A percentile compares a stretch with the other conserved stretches of the same genome.
Evolutionary conservation across 495 filamentous ascomycete species (phyloP).

Genomic region (Halenospora varia): DNA sequence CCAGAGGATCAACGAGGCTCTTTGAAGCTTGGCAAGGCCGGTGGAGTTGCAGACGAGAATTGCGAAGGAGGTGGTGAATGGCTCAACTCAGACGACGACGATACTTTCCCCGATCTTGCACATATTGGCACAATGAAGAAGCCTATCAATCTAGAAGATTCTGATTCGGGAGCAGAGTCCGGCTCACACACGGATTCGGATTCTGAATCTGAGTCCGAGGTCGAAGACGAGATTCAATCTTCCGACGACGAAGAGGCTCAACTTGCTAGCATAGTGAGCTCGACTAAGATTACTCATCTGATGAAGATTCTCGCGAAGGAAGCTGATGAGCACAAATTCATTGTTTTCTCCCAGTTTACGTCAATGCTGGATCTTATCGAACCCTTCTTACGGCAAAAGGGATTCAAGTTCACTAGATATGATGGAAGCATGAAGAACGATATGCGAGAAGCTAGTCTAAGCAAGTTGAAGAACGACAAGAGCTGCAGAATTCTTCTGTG

Average conservation of each 20-base stretch:
- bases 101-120: slow-evolving; percentile 32
- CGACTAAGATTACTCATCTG: slow-evolving; percentile 86
- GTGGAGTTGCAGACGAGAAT: slow-evolving; percentile 79
- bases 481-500: slow-evolving; percentile 79
- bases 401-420: slow-evolving; percentile 79
- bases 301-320: slow-evolving; percentile 79
- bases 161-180: slow-evolving; percentile 15
- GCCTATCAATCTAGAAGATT: slow-evolving; percentile 9
- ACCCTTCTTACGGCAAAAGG: slow-evolving; percentile 73
- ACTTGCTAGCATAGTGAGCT: slow-evolving; percentile 47
- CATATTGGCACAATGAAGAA: slow-evolving; percentile 3
- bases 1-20: slow-evolving; percentile 53
- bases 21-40: slow-evolving; percentile 66
- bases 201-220: slow-evolving; percentile 35
- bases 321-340: slow-evolving; percentile 78
- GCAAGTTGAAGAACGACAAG: slow-evolving; percentile 62
- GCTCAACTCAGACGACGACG: slow-evolving; percentile 62
- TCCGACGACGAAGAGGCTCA: slow-evolving; percentile 39
- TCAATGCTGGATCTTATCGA: slow-evolving; percentile 94
- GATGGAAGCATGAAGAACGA: slow-evolving; percentile 96
- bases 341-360: slow-evolving; percentile 95
- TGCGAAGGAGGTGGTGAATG: slow-evolving; percentile 81
- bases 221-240: slow-evolving; percentile 34
- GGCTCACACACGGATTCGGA: slow-evolving; percentile 30
- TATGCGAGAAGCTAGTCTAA: slow-evolving; percentile 77